Evolutionary conservation across 192 early-diverging fungal species (phyloP), one percentile per base, ranked within the genome.

Genomic region (Gaertneriomyces semiglobifer): DNA sequence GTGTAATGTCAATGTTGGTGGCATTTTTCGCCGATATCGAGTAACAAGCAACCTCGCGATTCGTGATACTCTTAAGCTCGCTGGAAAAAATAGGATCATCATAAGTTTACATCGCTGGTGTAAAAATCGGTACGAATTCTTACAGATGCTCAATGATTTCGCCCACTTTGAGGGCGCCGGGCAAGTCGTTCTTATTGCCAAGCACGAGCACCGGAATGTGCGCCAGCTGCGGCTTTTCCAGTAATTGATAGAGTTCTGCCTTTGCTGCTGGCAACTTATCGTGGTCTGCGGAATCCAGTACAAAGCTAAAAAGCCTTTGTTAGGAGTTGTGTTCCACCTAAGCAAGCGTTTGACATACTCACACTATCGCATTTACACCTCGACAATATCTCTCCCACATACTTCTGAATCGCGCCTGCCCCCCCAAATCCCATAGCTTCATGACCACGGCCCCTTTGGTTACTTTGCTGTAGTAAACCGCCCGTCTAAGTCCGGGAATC

Each of bases 351-450:
- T 39, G 6, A 19, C 16, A 10, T 7, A 39, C 89, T 73, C 81
- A 93, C 88, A 99, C 95, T 65, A 99, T 99, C 4, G 95, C 92
- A 70, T 99, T 96, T 43, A 98, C 97, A 42, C 95, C 81, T 70
- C 81, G 69, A 74, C 85, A 86, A 58, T 86, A 86, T 44, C 85
- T 70, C 63, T 86, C 85, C 85, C 97, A 99, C 95, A 98, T 99
- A 76, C 89, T 93, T 52, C 97, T 75, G 79, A 99, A 98, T 33
- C 55, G 79, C 52, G 95, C 90, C 73, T 99, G 97, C 8, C 97
- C 97, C 46, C 97, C 97, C 74, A 99, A 88, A 78, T 99, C 97
- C 97, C 97, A 99, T 62, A 99, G 78, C 74, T 98, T 98, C 93
- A 99, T 97, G 12, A 99, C 94, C 53, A 91, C 81, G 11, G 75